These are phyloP conservation scores for Suillus americanus DNA, from an alignment of 768 basidiomycete genomes.

Conservation along the genomic window DNA sequence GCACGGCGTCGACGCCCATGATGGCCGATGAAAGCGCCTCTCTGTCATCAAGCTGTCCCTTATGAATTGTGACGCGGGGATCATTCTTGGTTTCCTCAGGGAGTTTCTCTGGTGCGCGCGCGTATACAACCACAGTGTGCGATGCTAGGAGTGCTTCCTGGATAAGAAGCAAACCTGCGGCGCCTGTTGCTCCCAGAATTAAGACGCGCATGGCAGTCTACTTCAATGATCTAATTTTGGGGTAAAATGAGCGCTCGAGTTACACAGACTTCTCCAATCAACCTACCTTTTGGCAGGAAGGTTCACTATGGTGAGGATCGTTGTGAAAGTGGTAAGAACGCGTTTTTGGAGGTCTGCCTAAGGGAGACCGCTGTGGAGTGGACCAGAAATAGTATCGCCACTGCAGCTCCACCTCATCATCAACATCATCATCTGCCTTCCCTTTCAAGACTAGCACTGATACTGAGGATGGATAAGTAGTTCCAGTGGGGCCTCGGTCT, in stretches of 20 bases:
- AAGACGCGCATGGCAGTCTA: slow-evolving; percentile 47
- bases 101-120: slow-evolving; percentile 63
- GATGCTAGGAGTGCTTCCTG: slow-evolving; percentile 48
- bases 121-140: slow-evolving; percentile 58
- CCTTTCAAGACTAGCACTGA: too few species aligned
- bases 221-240: neutral
- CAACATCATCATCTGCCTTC: too few species aligned
- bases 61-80: slow-evolving; percentile 45
- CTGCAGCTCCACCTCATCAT: too few species aligned
- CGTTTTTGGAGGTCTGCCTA: too few species aligned
- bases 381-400: too few species aligned
- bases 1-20: slow-evolving; percentile 56
- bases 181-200: slow-evolving; percentile 71
- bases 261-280: neutral
- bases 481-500: too few species aligned
- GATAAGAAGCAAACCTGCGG: slow-evolving; percentile 55
- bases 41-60: slow-evolving; percentile 56
- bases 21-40: slow-evolving; percentile 51
- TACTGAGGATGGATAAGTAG: too few species aligned
- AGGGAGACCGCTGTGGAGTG: too few species aligned
- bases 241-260: neutral
- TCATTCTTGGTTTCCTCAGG: slow-evolving; percentile 48
- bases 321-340: too few species aligned
- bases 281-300: neutral
- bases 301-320: neutral